A percentile compares a stretch with the other conserved stretches of the same genome.
These are phyloP conservation scores for Erythrophleum ivorense DNA, from an alignment of 331 rosid species.

Conservation along the genomic window DNA sequence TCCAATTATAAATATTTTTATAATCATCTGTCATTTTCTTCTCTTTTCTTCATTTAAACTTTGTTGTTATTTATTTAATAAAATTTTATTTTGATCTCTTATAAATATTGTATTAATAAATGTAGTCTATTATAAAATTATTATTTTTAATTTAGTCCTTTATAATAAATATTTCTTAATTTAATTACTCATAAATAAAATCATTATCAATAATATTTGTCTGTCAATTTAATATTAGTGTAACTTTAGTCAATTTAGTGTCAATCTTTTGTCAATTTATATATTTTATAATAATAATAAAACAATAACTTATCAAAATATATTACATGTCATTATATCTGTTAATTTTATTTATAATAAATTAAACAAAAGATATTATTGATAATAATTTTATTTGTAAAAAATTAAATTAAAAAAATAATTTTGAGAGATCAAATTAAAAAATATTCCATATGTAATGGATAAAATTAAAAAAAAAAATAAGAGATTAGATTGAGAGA, in stretches of 20 bases:
- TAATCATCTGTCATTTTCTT: neutral
- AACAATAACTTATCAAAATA: no score
- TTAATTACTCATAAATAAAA: neutral
- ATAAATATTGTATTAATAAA: neutral
- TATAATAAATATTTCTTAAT: neutral
- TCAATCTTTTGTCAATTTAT: no score
- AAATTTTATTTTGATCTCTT: neutral
- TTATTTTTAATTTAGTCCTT: neutral
- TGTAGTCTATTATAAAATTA: neutral
- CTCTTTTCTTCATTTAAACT: neutral
- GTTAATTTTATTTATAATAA: no score
- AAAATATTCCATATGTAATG: no score
- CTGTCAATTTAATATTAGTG: neutral
- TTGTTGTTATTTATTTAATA: neutral
- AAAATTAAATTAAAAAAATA: no score
- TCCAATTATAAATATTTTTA: neutral
- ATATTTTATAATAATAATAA: no score
- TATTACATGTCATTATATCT: no score
- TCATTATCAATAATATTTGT: neutral
- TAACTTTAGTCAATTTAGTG: no score
- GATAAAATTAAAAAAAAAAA: no score
- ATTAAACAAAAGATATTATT: no score
- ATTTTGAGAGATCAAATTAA: no score
- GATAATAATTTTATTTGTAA: neutral
- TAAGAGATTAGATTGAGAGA: no score